Conservation (phyloP, 805 yeast genomes). For the Spathaspora sp. region DNA sequence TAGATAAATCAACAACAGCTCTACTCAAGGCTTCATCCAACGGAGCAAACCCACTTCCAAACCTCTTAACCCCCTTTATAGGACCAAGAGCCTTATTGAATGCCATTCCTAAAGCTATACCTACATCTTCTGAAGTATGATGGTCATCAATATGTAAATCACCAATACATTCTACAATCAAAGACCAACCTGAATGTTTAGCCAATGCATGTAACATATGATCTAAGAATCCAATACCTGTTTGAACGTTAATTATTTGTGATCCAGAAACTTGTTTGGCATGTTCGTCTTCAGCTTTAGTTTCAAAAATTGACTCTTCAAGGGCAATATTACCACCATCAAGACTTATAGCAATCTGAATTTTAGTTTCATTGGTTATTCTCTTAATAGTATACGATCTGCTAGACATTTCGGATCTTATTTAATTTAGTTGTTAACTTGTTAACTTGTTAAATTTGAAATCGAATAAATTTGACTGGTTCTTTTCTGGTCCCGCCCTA, state of each 20-base stretch:
- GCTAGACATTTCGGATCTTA: neutral
- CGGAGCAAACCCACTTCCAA: conserved; percentile 93
- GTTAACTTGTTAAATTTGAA: neutral
- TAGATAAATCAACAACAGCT: conserved; percentile 93
- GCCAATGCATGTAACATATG: conserved; percentile 98
- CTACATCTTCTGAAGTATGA: conserved; percentile 94
- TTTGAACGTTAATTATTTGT: conserved; percentile 75
- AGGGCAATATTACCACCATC: conserved; percentile 81
- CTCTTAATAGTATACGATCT: conserved; percentile 42
- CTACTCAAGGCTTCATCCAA: conserved; percentile 93
- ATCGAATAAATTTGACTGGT: neutral
- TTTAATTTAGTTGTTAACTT: no score
- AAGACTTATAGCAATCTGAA: conserved; percentile 76
- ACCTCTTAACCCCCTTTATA: conserved; percentile 86
- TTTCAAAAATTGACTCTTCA: conserved; percentile 52
- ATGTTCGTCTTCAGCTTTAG: conserved; percentile 33
- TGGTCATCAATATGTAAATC: conserved; percentile 96
- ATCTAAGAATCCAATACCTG: conserved; percentile 94
- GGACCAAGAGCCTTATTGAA: conserved; percentile 88
- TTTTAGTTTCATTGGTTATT: conserved; percentile 89
- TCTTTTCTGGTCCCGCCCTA: no score
- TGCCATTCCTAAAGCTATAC: conserved; percentile 85
- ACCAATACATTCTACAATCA: conserved; percentile 85
- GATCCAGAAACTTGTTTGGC: conserved; percentile 68
- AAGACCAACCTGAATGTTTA: conserved; percentile 95